phyloP scores from a whole-genome alignment of 305 asterid species.

The Stenogyne calaminthoides region DNA sequence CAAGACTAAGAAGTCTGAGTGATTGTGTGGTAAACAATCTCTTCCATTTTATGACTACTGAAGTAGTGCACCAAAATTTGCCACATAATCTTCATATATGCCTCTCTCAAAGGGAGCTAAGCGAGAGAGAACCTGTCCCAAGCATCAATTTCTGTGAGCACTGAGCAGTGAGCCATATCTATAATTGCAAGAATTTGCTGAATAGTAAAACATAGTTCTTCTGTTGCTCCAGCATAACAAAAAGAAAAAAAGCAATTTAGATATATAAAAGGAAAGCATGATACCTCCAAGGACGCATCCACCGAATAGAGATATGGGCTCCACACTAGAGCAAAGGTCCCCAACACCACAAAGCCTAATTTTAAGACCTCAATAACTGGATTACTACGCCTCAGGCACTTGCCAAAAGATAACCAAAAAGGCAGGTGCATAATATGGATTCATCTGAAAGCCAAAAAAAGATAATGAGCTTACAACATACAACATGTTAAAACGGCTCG shows the following conservation, averaged over 20 bases:
- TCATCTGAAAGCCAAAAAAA: slow-evolving; percentile 63
- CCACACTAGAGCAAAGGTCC: slow-evolving; percentile 87
- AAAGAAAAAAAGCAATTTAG: slow-evolving; percentile 22
- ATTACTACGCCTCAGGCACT: slow-evolving; percentile 65
- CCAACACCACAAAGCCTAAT: slow-evolving; percentile 77
- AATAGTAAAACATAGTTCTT: slow-evolving; percentile 17
- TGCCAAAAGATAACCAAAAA: slow-evolving; percentile 92
- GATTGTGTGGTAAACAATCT: slow-evolving; percentile 72
- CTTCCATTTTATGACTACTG: slow-evolving; percentile 91
- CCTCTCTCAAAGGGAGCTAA: slow-evolving; percentile 98
- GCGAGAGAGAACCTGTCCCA: slow-evolving; percentile 88
- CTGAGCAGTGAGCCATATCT: slow-evolving; percentile 13
- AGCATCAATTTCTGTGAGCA: slow-evolving; percentile 36
- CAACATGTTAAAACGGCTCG: background rate
- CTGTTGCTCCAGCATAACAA: background rate
- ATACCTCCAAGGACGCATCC: slow-evolving; percentile 77
- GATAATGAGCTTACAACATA: background rate
- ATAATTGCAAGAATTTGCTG: slow-evolving; percentile 10
- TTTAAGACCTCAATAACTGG: slow-evolving; percentile 68
- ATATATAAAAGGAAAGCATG: background rate
- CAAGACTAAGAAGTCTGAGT: slow-evolving; percentile 67
- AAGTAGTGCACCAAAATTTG: slow-evolving; percentile 94
- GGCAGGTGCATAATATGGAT: slow-evolving; percentile 96
- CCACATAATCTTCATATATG: slow-evolving; percentile 94
- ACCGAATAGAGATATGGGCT: slow-evolving; percentile 79